Conservation (phyloP, 129 eudicot species). For the Mikania micrantha region DNA sequence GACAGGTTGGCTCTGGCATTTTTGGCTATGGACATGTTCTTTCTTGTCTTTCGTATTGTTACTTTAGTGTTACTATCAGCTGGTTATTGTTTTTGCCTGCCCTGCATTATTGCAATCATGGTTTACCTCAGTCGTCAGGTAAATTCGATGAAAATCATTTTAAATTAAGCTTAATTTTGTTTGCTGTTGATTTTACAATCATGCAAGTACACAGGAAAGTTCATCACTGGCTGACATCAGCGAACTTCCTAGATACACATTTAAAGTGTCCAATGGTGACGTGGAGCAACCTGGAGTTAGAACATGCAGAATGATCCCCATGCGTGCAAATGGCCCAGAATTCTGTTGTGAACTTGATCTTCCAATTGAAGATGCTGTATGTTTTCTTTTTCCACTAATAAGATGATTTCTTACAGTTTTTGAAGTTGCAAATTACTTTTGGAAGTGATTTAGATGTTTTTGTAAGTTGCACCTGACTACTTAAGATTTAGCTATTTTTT, state of each 20-base stretch:
- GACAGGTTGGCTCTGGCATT: background rate
- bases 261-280: slow-evolving; percentile 13
- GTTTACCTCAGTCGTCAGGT: slow-evolving; percentile 66
- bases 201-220: slow-evolving; percentile 47
- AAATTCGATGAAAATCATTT: background rate
- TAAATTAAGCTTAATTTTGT: background rate
- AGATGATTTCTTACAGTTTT: background rate
- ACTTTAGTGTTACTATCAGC: slow-evolving; percentile 57
- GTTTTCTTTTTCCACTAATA: background rate
- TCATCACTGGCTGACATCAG: slow-evolving; percentile 65
- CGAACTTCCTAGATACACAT: slow-evolving; percentile 57
- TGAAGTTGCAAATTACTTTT: background rate
- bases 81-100: slow-evolving; percentile 80
- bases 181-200: background rate
- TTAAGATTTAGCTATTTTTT: background rate
- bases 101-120: slow-evolving; percentile 74
- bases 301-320: slow-evolving; percentile 3
- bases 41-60: slow-evolving; percentile 59
- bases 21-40: slow-evolving; percentile 36
- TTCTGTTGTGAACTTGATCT: background rate
- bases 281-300: slow-evolving; percentile 1
- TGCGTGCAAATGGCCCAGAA: background rate
- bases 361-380: slow-evolving; percentile 1
- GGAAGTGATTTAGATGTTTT: background rate
- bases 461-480: background rate